A percentile compares a stretch with the other conserved stretches of the same genome.
Evolutionary conservation across 2,329 filamentous ascomycete genomes (phyloP).

Genomic region (Neoarthrinium moseri): DNA sequence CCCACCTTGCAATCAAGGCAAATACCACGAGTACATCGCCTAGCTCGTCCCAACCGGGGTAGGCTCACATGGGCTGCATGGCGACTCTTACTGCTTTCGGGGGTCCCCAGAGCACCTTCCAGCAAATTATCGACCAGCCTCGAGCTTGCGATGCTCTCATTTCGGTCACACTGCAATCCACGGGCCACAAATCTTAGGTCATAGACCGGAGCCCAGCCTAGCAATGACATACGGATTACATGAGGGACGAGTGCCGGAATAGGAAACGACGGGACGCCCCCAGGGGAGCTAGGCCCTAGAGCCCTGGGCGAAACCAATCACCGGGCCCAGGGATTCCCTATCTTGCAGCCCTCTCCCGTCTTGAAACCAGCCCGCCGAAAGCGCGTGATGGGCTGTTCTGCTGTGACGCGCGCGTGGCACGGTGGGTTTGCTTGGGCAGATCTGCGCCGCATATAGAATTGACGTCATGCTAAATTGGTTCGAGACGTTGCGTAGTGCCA

Average conservation of each 20-base stretch:
- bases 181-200: slow-evolving; percentile 1
- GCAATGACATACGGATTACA: slow-evolving; percentile 7
- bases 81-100: no score
- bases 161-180: background rate
- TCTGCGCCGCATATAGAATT: slow-evolving; percentile 4
- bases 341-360: slow-evolving; percentile 1
- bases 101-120: background rate
- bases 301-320: background rate
- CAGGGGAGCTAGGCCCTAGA: no score
- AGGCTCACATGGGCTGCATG: background rate
- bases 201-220: background rate
- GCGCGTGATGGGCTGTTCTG: background rate
- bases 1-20: background rate
- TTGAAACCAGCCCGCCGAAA: background rate
- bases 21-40: background rate
- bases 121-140: background rate
- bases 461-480: slow-evolving; percentile 1
- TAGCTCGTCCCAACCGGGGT: background rate
- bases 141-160: background rate
- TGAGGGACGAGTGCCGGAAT: background rate
- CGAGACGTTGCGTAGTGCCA: background rate
- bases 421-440: background rate
- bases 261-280: no score
- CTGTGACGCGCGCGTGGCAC: background rate
- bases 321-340: background rate